A percentile compares a stretch with the other conserved stretches of the same genome.
These are phyloP conservation scores for Triticum turgidum DNA, from an alignment of 176 grass and related monocot species.

Conservation along the genomic window DNA sequence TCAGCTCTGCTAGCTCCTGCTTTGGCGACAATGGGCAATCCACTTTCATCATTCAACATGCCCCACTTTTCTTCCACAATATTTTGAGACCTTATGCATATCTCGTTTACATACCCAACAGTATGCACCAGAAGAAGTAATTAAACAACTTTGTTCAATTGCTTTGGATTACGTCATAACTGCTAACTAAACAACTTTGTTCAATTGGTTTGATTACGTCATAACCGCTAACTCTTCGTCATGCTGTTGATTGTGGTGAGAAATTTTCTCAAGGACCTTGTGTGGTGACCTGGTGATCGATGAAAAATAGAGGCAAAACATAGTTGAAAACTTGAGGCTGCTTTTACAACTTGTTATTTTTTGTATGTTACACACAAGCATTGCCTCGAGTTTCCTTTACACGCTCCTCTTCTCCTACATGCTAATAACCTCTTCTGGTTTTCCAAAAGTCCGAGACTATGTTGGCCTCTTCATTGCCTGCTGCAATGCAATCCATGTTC, in stretches of 20 bases:
- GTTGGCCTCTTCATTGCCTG: constrained; percentile 30
- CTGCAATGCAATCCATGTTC: constrained; percentile 24
- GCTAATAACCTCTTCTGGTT: constrained; percentile 37
- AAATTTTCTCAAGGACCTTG: background rate
- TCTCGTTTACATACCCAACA: background rate
- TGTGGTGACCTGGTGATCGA: background rate
- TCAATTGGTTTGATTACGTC: background rate
- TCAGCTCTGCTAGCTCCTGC: background rate
- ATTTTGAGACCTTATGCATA: background rate
- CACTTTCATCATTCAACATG: background rate
- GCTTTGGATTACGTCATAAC: background rate
- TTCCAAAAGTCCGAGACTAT: constrained; percentile 21
- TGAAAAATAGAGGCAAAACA: background rate
- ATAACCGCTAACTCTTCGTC: background rate
- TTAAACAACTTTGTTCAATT: background rate
- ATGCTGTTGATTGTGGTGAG: background rate
- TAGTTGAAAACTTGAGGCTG: constrained; percentile 15
- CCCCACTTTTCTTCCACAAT: background rate
- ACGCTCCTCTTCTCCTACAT: constrained; percentile 44
- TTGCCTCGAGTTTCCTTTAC: constrained; percentile 29
- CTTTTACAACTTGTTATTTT: constrained; percentile 21
- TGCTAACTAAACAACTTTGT: background rate
- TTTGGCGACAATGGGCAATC: background rate
- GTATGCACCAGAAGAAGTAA: background rate
- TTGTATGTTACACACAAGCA: constrained; percentile 26